phyloP scores from a whole-genome alignment of 225 moss, liverwort and hornwort genomes.

The Ulota crispa region DNA sequence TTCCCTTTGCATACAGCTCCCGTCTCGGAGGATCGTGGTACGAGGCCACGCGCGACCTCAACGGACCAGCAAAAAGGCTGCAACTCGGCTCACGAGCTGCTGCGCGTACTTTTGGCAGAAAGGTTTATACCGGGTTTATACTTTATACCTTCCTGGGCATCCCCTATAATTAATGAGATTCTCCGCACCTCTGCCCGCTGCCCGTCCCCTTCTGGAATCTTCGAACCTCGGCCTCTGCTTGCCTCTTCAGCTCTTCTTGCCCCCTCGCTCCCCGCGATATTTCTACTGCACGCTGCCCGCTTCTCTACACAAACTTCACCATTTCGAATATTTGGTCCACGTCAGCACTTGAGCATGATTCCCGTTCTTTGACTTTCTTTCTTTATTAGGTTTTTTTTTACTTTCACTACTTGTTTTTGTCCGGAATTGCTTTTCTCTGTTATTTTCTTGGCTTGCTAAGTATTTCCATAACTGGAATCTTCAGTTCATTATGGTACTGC shows the following conservation, averaged over 20 bases:
- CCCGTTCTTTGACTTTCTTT: background rate
- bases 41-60: background rate
- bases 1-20: background rate
- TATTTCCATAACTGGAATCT: too few species aligned
- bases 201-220: background rate
- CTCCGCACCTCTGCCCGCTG: background rate
- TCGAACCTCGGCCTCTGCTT: background rate
- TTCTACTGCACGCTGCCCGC: background rate
- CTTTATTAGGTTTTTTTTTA: background rate
- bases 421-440: too few species aligned
- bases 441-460: too few species aligned
- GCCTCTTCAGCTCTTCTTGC: background rate
- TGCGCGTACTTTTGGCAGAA: fast-evolving
- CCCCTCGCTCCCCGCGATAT: background rate
- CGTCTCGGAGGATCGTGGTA: background rate
- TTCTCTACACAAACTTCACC: background rate
- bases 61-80: background rate
- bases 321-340: too few species aligned
- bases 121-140: constrained; percentile 30
- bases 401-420: too few species aligned
- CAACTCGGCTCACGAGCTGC: background rate
- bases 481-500: too few species aligned
- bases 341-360: background rate
- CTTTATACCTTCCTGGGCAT: constrained; percentile 29
- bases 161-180: background rate